Evolutionary conservation across 192 early-diverging fungal genomes (phyloP), one percentile per base, ranked within the genome.

Genomic region (Backusella macrospora): DNA sequence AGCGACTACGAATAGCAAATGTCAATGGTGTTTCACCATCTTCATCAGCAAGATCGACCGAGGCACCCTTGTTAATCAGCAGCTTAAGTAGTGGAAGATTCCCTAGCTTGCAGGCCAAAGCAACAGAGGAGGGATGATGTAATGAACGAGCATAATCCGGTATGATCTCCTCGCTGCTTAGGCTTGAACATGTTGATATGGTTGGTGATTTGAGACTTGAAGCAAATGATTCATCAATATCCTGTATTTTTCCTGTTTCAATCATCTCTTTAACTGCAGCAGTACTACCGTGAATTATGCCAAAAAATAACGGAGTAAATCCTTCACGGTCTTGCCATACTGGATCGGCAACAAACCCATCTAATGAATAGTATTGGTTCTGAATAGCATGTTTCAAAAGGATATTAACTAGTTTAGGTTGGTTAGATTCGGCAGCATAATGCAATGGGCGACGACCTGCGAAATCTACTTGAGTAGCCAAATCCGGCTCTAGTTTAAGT

Each of bases 11-110:
- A 42, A 84, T 75, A 8, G 86, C 82, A 59, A 90, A 72, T 18
- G 88, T 81, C 15, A 92, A 59, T 1, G 88, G 80, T 0, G 89
- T 87, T 76, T 92, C 93, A n/a, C 89, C 91, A 63, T 92, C 90
- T 37, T 90, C 78, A 73, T 94, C 91, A 15, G 82, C 76, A 39
- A 87, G 68, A 76, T 93, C 85, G 38, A 85, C 69, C 62, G 90
- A 75, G 23, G 89, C 89, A 15, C 87, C 85, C 40, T 78, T 73
- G 2, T 68, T 65, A 13, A 94, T 77, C 4, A 94, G 73, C 18
- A 91, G 68, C 18, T 76, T 68, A 4, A 88, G 78, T 15, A 86
- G 79, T 3, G 76, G 73, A 0, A 78, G 65, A 68, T 91, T 85
- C 6, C 81, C 82, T 38, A 85, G 59, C 37, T 86, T 83, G 64